Evolutionary conservation across 2,329 filamentous ascomycete genomes (phyloP), one percentile per base, ranked within the genome.

Genomic region (Stagonosporopsis cucurbitacearum): DNA sequence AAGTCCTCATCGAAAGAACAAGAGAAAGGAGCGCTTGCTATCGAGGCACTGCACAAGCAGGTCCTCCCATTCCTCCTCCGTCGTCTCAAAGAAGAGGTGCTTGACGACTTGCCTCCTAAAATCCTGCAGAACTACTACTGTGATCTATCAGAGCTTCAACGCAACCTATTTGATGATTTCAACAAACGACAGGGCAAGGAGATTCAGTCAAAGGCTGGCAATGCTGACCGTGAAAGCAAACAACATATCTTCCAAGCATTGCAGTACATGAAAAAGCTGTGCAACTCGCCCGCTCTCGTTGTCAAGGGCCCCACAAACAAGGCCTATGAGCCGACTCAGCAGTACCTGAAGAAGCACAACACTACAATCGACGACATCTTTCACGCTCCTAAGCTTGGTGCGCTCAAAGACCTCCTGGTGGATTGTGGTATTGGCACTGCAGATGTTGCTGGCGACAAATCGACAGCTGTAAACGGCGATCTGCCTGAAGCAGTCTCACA

Each of bases 51-150:
- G 20, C 95, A 99, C 79, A 99, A 99, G 75, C 95, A 99, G 73
- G 96, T 99, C 1, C 80, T 99, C 30, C 95, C 95, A 1, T 99
- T 99, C 87, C 82, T 99, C 59, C 85, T 99, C 35, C 91, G 95
- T 58, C 93, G 95, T 67, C 84, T 99, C 66, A 99, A 99, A 78
- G 95, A 99, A 78, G 95, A 99, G 75, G 95, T 99, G 17, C 82
- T 99, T 57, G 91, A 99, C 66, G 95, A 99, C 69, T 81, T 99
- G 8, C 95, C 95, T 2, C 95, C 95, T 7, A 99, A 99, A 86
- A 99, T 99, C 68, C 80, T 99, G 47, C 95, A 99, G 74, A 99
- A 99, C 76, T 99, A 99, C 80, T 99, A 99, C 79, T 99, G 95
- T 75, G 95, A 99, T 70, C 87, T 96, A 17, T 96, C 92, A 68